Evolutionary conservation across 805 yeast genomes (phyloP).

Genomic region (Suhomyces canberraensis): DNA sequence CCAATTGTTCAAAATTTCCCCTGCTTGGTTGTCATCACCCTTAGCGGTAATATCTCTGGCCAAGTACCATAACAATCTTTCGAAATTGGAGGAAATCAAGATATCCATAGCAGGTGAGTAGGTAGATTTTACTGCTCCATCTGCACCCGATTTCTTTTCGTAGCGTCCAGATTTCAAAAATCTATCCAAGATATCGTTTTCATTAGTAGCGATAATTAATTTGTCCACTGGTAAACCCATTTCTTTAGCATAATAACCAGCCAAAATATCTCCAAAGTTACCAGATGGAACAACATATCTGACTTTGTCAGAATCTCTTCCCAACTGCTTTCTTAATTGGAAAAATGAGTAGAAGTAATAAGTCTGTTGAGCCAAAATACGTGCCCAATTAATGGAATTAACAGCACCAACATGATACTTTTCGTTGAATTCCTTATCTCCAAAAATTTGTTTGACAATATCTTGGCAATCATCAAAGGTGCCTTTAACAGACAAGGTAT

Average conservation of each 20-base stretch:
- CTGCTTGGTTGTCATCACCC: constrained; percentile 61
- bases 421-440: constrained; percentile 81
- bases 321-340: constrained; percentile 48
- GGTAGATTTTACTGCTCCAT: constrained; percentile 68
- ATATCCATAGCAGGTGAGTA: constrained; percentile 99
- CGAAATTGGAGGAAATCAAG: constrained; percentile 90
- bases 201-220: constrained; percentile 91
- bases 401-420: constrained; percentile 96
- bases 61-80: constrained; percentile 92
- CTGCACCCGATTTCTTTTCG: constrained; percentile 57
- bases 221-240: constrained; percentile 93
- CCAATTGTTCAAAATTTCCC: constrained; percentile 67
- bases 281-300: constrained; percentile 96
- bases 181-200: constrained; percentile 91
- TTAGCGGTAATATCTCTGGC: constrained; percentile 66
- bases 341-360: constrained; percentile 93
- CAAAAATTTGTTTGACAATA: constrained; percentile 88
- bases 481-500: constrained; percentile 91
- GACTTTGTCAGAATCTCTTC: constrained; percentile 39
- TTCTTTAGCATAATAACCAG: constrained; percentile 90
- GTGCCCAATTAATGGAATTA: constrained; percentile 98
- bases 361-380: constrained; percentile 96
- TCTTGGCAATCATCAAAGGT: constrained; percentile 99
- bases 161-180: constrained; percentile 85
- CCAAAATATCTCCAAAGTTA: constrained; percentile 96